phyloP scores from a whole-genome alignment of 192 early-diverging fungal species.

The Glomus cerebriforme region DNA sequence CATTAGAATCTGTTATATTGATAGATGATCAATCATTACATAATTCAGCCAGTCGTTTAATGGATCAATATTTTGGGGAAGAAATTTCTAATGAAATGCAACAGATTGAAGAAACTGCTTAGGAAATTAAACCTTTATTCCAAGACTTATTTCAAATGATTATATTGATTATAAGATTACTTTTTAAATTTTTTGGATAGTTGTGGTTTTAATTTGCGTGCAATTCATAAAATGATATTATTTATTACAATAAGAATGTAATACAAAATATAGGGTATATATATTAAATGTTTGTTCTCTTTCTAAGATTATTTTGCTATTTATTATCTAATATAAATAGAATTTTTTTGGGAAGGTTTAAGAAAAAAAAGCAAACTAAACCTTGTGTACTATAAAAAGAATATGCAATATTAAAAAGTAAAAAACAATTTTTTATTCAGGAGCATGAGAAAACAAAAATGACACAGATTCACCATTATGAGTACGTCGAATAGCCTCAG shows the following conservation, averaged over 20 bases:
- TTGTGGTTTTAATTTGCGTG: no score
- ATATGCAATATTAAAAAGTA: background rate
- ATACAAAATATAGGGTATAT: no score
- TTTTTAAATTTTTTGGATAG: no score
- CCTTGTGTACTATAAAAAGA: no score
- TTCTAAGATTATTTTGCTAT: no score
- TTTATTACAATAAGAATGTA: no score
- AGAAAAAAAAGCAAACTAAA: background rate
- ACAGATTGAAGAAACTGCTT: background rate
- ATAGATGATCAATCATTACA: constrained; percentile 54
- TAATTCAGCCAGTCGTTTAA: constrained; percentile 48
- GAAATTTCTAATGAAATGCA: constrained; percentile 27
- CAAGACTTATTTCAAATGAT: background rate
- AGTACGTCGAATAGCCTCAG: constrained; percentile 90
- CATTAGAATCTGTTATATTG: constrained; percentile 58
- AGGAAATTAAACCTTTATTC: background rate
- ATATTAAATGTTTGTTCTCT: no score
- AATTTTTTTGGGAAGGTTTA: no score
- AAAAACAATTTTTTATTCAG: constrained; percentile 16
- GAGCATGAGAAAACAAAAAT: constrained; percentile 69
- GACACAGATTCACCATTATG: constrained; percentile 95
- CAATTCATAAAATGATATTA: no score
- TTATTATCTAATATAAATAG: background rate
- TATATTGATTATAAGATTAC: no score
- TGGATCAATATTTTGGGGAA: constrained; percentile 64